phyloP scores from a whole-genome alignment of 2,329 filamentous ascomycete genomes.

The Pseudogymnoascus sp. region DNA sequence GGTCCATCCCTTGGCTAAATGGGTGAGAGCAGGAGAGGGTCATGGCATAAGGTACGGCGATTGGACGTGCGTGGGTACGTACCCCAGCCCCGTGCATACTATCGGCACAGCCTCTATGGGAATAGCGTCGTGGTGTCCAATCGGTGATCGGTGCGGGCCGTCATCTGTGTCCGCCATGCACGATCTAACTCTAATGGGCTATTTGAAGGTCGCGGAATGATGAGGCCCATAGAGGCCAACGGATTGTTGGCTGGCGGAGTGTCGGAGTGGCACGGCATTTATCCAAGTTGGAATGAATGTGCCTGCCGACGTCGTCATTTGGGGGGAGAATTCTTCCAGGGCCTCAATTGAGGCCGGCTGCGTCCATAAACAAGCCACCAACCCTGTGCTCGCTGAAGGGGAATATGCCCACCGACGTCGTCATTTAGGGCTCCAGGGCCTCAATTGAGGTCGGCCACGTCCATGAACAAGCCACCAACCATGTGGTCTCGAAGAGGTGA shows the following conservation, averaged over 20 bases:
- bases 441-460: not conserved
- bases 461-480: not conserved
- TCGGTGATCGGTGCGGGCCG: slow-evolving; percentile 5
- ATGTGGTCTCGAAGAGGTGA: not conserved
- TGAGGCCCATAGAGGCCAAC: not conserved
- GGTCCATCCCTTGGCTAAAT: not conserved
- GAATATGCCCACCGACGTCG: not conserved
- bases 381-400: no score
- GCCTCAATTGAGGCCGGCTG: not conserved
- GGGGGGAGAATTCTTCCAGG: not conserved
- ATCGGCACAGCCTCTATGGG: not conserved
- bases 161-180: not conserved
- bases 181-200: not conserved
- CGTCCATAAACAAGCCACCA: not conserved
- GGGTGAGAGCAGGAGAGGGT: not conserved
- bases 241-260: not conserved
- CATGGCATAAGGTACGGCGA: not conserved
- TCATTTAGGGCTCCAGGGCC: not conserved
- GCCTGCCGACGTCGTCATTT: not conserved
- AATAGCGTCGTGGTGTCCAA: not conserved
- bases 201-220: not conserved
- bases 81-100: not conserved
- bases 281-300: not conserved
- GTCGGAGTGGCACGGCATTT: not conserved
- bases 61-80: not conserved